Evolutionary conservation across 1,284 basidiomycete genomes (phyloP).

Genomic region (Fomitopsis schrenkii): DNA sequence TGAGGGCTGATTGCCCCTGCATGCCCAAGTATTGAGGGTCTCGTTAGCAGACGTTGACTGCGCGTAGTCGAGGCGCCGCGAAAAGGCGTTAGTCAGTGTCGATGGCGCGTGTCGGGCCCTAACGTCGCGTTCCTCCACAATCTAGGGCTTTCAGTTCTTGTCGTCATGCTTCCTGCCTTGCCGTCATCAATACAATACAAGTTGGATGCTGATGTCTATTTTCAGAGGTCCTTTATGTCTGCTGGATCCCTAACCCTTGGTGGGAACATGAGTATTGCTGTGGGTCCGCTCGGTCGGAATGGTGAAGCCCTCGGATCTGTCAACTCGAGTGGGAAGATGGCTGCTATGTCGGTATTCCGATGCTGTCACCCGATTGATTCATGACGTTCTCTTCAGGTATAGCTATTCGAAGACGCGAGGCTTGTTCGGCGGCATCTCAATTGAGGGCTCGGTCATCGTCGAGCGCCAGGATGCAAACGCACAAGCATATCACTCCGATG

Average conservation of each 20-base stretch:
- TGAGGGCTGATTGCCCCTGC: too few relatives aligned
- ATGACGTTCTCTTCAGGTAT: constrained; percentile 50
- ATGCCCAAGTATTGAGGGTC: too few relatives aligned
- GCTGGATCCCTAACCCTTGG: constrained; percentile 90
- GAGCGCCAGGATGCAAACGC: constrained; percentile 92
- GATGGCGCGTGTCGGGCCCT: too few relatives aligned
- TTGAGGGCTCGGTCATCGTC: constrained; percentile 93
- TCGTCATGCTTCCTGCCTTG: neutral
- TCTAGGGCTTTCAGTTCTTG: too few relatives aligned
- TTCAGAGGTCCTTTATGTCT: constrained; percentile 87
- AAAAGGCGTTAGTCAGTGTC: too few relatives aligned
- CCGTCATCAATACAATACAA: neutral
- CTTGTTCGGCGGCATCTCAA: constrained; percentile 78
- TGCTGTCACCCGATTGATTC: neutral
- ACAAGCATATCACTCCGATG: constrained; percentile 72
- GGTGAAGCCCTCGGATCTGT: constrained; percentile 90
- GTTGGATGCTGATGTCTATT: neutral
- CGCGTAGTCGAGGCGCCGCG: too few relatives aligned
- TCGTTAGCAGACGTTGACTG: too few relatives aligned
- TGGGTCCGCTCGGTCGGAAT: constrained; percentile 92
- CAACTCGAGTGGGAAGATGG: constrained; percentile 84
- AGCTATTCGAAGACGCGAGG: constrained; percentile 95
- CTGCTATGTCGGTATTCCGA: constrained; percentile 69
- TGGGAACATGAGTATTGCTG: constrained; percentile 89
- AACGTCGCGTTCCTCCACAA: too few relatives aligned